Base-by-base conservation (phyloP, 2,329 filamentous ascomycete genomes). In the Hyphodiscus sp. region DNA sequence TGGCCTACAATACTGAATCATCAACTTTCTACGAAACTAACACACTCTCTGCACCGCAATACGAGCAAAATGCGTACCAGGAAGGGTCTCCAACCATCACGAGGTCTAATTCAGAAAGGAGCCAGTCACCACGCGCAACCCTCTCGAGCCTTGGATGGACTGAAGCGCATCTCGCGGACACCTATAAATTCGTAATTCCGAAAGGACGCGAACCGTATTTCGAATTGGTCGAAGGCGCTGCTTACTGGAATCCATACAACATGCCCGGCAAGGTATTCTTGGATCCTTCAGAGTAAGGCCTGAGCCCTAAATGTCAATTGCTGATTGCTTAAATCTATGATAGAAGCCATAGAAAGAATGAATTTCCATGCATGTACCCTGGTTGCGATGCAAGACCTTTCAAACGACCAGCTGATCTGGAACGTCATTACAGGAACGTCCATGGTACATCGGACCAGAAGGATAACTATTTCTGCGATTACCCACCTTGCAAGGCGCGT, bases 361-460 rank as follows among this genome's bases (percentile, higher is more conserved):
- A 44, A 29, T 57, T 60, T 45, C 56, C 55, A 0, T 66, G 64
- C 20, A 54, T 52, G 20, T 63, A 52, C 30, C 64, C 64, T 10
- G 51, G 49, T 20, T 66, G 64, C 43, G 45, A 54, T 18, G 54
- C 56, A 18, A 55, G 50, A 30, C 23, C 45, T 10, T 71, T 69
- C 55, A 48, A 48, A 0, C 61, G 70, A 38, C 61, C 65, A 19
- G 69, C 69, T 1, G 71, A 73, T 45, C 63, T 71, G n/a, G 61
- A 69, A 38, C 65, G 71, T 0, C 71, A 73, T 54, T 61, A 66
- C 41, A 54, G 59, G n/a, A 61, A 65, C 29, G 63, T 69, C 1
- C 69, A 72, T 45, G 59, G 59, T 1, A 20, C 52, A 7, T 20
- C 23, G 0, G 60, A 61, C 9, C 52, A 58, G 5, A 57, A 59